Evolutionary conservation across 176 grass and related monocot genomes (phyloP), one percentile per base, ranked within the genome.

Genomic region (Bromus sterilis): DNA sequence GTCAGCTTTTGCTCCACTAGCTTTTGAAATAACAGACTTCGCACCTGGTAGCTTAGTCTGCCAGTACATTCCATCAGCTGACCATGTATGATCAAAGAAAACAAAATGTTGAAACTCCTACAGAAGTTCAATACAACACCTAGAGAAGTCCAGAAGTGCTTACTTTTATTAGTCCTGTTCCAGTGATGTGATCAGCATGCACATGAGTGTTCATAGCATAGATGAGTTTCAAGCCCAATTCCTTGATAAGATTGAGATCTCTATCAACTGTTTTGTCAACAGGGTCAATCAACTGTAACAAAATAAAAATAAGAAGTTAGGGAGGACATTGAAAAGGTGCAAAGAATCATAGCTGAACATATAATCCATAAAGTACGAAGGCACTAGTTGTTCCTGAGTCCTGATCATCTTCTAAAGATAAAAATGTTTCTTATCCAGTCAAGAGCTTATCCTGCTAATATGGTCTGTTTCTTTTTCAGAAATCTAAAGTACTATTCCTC

Each of bases 181-280:
- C 94, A 61, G 94, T 97, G 36, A 97, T 74, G 30, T 97, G 94
- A 89, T 97, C 94, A 62, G 94, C 94, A 89, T 97, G 94, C 23
- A 97, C 94, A 90, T 97, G 94, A 80, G 92, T 99, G 84, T 95
- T 99, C 89, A 99, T 86, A 44, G 93, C 96, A 78, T 95, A 95
- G 39, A 95, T 78, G 26, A 99, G 96, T 15, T 93, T 99, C 85
- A 99, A 86, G 16, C 89, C 93, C 49, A 99, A 87, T 81, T 99
- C 93, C 73, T 95, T 93, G 53, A 95, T 82, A 83, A 99, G 96
- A 51, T 30, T 85, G 56, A 95, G 62, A 84, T 99, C 96, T 88
- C 96, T 88, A 53, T 95, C 93, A 62, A 89, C 91, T 46, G 91
- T 97, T 87, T 20, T 87, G 82, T 97, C 91, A 9, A 97, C 94